Conservation (phyloP, 495 filamentous ascomycete species). For the Viridothelium virens region DNA sequence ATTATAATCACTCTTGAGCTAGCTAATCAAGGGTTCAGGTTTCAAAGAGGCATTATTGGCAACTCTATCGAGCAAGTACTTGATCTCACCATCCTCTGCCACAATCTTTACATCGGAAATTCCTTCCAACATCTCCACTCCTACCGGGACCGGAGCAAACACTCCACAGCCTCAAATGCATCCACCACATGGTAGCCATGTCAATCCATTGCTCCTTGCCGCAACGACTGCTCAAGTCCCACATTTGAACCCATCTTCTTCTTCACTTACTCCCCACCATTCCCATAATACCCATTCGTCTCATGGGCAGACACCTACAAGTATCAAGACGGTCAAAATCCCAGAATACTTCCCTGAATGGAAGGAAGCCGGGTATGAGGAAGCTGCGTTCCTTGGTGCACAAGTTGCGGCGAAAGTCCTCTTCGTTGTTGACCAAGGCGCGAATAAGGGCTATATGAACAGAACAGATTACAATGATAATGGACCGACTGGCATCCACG, state of each 20-base stretch:
- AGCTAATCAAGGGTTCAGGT: slow-evolving; percentile 33
- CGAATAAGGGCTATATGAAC: slow-evolving; percentile 64
- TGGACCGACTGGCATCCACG: slow-evolving; percentile 62
- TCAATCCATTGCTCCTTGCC: slow-evolving; percentile 87
- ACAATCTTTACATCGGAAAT: slow-evolving; percentile 97
- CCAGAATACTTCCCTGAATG: slow-evolving; percentile 91
- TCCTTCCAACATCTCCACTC: slow-evolving; percentile 82
- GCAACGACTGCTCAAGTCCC: slow-evolving; percentile 62
- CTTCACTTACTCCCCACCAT: slow-evolving; percentile 35
- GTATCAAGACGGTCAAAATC: slow-evolving; percentile 66
- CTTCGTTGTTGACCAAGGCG: slow-evolving; percentile 63
- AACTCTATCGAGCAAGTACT: slow-evolving; percentile 70
- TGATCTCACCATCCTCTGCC: slow-evolving; percentile 79
- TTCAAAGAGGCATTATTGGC: slow-evolving; percentile 81
- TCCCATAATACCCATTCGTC: slow-evolving; percentile 55
- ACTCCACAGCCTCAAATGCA: slow-evolving; percentile 65
- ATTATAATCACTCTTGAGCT: not conserved
- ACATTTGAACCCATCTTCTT: slow-evolving; percentile 39
- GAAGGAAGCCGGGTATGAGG: slow-evolving; percentile 66
- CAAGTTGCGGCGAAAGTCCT: slow-evolving; percentile 70
- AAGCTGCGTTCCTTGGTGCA: slow-evolving; percentile 60
- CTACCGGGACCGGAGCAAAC: slow-evolving; percentile 80
- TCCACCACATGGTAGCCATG: slow-evolving; percentile 45
- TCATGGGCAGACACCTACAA: slow-evolving; percentile 83
- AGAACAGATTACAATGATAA: slow-evolving; percentile 71